Conservation (phyloP, 768 basidiomycete species). For the Tricholoma matsutake region DNA sequence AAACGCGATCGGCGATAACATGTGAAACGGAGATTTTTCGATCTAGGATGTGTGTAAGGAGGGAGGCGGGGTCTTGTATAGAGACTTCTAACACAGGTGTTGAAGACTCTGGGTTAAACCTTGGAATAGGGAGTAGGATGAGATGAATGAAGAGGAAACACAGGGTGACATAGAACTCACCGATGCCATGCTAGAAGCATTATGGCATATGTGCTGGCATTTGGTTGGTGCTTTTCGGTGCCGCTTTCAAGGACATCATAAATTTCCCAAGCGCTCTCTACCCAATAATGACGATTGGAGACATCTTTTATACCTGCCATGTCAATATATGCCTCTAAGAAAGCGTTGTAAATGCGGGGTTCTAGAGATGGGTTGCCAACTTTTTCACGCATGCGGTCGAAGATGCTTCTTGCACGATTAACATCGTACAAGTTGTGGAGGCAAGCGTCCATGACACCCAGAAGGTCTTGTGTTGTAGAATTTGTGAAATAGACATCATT, state of each 20-base stretch:
- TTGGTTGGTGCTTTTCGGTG: conserved; percentile 46
- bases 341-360: conserved; percentile 60
- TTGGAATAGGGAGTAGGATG: conserved; percentile 12
- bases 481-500: conserved; percentile 60
- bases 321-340: conserved; percentile 61
- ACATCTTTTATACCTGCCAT: conserved; percentile 51
- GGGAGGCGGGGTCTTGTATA: conserved; percentile 22
- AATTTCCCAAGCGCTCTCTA: conserved; percentile 58
- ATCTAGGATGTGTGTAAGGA: conserved; percentile 45
- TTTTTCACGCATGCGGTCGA: conserved; percentile 53
- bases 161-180: conserved; percentile 28
- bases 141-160: neutral
- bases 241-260: conserved; percentile 54
- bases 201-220: conserved; percentile 60
- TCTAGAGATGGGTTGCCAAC: conserved; percentile 30
- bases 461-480: conserved; percentile 61
- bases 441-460: conserved; percentile 84
- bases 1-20: conserved; percentile 56
- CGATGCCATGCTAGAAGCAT: conserved; percentile 61
- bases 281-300: conserved; percentile 49
- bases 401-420: conserved; percentile 70
- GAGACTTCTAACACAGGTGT: conserved; percentile 15
- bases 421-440: conserved; percentile 74
- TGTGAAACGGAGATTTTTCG: conserved; percentile 47
- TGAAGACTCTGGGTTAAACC: conserved; percentile 36